A percentile compares a stretch with the other conserved stretches of the same genome.
Evolutionary conservation across 345 rosid species (phyloP).

Genomic region (Linum trigynum): DNA sequence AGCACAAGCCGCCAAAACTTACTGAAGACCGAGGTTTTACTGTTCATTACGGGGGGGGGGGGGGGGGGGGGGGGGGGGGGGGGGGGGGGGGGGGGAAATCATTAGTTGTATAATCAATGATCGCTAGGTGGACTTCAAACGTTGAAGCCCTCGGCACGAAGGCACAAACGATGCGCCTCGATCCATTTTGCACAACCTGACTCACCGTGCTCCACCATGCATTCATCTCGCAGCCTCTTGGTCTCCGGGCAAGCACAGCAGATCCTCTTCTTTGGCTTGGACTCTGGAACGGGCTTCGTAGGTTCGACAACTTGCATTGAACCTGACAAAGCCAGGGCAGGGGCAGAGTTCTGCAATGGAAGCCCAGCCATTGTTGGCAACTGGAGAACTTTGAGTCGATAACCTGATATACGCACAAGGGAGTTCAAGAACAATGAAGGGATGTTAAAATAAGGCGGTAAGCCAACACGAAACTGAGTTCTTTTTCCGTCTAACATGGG

Average conservation of each 20-base stretch:
- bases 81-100: no score
- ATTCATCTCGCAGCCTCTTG: constrained; percentile 83
- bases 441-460: neutral
- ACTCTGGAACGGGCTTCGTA: constrained; percentile 22
- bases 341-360: constrained; percentile 31
- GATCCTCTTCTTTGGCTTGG: constrained; percentile 83
- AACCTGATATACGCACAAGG: neutral
- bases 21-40: no score
- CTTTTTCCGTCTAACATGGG: no score
- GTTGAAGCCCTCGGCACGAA: constrained; percentile 86
- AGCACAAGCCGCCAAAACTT: no score
- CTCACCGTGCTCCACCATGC: constrained; percentile 81
- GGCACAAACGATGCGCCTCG: constrained; percentile 80
- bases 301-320: constrained; percentile 25
- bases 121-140: constrained; percentile 30
- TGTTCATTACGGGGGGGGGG: no score
- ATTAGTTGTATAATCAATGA: no score
- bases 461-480: no score
- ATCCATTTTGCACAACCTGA: constrained; percentile 87
- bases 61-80: no score
- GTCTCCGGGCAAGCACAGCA: constrained; percentile 94
- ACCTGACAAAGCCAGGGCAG: constrained; percentile 32
- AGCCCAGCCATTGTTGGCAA: constrained; percentile 42
- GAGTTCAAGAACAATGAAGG: constrained; percentile 1
- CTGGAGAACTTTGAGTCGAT: neutral